Conservation (phyloP, 2,329 filamentous ascomycete species). For the Cercospora citrullina region DNA sequence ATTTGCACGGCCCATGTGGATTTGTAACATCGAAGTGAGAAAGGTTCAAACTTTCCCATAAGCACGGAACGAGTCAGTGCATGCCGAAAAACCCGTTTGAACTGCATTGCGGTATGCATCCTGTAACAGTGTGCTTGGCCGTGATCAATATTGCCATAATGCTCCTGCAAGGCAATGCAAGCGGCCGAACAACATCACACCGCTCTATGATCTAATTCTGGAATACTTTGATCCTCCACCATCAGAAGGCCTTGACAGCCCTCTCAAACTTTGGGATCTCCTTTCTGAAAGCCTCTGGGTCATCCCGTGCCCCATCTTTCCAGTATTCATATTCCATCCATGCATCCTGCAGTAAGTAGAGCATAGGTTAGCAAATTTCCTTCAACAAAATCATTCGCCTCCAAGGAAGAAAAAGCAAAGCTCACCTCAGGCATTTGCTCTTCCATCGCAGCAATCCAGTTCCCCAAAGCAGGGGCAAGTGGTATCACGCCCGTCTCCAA, state of each 20-base stretch:
- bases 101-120: background rate
- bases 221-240: background rate
- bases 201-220: too few relatives aligned
- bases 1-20: background rate
- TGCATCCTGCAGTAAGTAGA: slow-evolving; percentile 48
- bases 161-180: background rate
- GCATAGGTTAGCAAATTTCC: background rate
- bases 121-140: background rate
- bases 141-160: background rate
- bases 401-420: too few relatives aligned
- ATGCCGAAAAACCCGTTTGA: background rate
- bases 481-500: slow-evolving; percentile 62
- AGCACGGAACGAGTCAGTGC: background rate
- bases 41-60: background rate
- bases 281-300: slow-evolving; percentile 40
- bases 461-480: slow-evolving; percentile 58
- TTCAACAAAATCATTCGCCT: background rate
- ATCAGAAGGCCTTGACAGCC: slow-evolving; percentile 29
- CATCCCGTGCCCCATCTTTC: slow-evolving; percentile 53
- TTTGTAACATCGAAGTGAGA: background rate
- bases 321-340: slow-evolving; percentile 69
- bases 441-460: slow-evolving; percentile 61
- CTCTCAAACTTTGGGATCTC: slow-evolving; percentile 37
- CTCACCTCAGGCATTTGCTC: slow-evolving; percentile 58
- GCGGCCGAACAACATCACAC: background rate